These are phyloP conservation scores for Proliferodiscus dingleyae DNA, from an alignment of 2,329 filamentous ascomycete species.

Conservation along the genomic window DNA sequence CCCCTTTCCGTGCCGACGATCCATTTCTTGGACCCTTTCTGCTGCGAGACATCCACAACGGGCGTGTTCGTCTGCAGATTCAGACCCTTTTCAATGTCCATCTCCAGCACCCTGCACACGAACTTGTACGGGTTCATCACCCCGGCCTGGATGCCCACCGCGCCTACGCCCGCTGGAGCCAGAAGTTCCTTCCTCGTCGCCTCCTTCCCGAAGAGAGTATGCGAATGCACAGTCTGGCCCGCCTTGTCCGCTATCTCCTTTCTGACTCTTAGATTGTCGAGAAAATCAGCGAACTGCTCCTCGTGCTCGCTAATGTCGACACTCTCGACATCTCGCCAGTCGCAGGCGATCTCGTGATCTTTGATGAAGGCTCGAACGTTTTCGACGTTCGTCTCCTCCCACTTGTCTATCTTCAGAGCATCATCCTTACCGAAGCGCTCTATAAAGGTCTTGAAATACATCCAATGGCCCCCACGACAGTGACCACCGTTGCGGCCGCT, in stretches of 20 bases:
- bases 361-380: conserved; percentile 49
- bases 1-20: conserved; percentile 39
- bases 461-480: conserved; percentile 22
- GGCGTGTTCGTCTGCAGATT: conserved; percentile 20
- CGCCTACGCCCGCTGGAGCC: conserved; percentile 11
- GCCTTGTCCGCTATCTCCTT: conserved; percentile 31
- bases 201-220: conserved; percentile 39
- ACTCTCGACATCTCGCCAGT: conserved; percentile 34
- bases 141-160: conserved; percentile 30
- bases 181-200: conserved; percentile 33
- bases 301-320: conserved; percentile 33
- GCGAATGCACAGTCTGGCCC: conserved; percentile 38
- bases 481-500: conserved; percentile 40
- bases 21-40: conserved; percentile 29
- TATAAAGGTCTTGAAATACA: conserved; percentile 18
- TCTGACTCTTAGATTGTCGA: conserved; percentile 34
- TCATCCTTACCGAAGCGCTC: conserved; percentile 11
- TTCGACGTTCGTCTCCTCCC: conserved; percentile 38
- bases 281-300: conserved; percentile 21
- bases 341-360: conserved; percentile 44
- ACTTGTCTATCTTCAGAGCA: conserved; percentile 10
- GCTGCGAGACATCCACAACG: conserved; percentile 19
- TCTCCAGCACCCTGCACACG: conserved; percentile 17
- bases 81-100: conserved; percentile 24
- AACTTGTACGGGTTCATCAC: conserved; percentile 32